phyloP scores from a whole-genome alignment of 306 rosid genomes.

The Acacia acuminata region DNA sequence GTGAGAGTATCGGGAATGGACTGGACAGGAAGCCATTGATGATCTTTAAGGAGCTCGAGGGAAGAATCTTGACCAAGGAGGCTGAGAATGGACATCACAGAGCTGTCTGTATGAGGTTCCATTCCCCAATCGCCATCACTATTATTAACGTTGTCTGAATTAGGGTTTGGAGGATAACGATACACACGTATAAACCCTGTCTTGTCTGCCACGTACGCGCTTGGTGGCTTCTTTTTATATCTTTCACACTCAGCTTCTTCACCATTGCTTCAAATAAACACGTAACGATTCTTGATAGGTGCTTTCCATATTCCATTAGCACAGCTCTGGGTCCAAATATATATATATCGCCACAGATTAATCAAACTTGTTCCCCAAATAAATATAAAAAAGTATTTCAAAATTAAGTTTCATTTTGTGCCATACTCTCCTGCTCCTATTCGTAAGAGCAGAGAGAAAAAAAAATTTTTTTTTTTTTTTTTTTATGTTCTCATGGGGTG shows the following conservation, averaged over 20 bases:
- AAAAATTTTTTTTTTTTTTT: no score
- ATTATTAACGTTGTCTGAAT: background rate
- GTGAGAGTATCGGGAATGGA: slow-evolving; percentile 48
- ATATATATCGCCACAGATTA: no score
- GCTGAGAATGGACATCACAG: slow-evolving; percentile 53
- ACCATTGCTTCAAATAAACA: slow-evolving; percentile 42
- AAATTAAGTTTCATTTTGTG: no score
- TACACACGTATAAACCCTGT: slow-evolving; percentile 55
- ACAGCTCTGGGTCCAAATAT: slow-evolving; percentile 20
- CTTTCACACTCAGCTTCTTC: slow-evolving; percentile 34
- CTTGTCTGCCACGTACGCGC: slow-evolving; percentile 27
- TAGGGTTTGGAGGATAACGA: slow-evolving; percentile 48
- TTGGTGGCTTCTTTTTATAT: background rate
- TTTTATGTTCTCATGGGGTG: no score
- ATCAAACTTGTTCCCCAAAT: no score
- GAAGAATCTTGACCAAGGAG: slow-evolving; percentile 46
- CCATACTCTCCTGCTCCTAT: no score
- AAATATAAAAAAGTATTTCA: no score
- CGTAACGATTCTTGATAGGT: slow-evolving; percentile 40
- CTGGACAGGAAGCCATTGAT: slow-evolving; percentile 45
- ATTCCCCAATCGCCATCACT: slow-evolving; percentile 47
- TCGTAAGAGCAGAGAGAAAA: no score
- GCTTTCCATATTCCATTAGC: slow-evolving; percentile 55
- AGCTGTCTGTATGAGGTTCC: slow-evolving; percentile 64
- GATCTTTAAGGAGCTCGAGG: slow-evolving; percentile 51